Base-by-base conservation (phyloP, 805 yeast species). In the Saturnispora bothae region DNA sequence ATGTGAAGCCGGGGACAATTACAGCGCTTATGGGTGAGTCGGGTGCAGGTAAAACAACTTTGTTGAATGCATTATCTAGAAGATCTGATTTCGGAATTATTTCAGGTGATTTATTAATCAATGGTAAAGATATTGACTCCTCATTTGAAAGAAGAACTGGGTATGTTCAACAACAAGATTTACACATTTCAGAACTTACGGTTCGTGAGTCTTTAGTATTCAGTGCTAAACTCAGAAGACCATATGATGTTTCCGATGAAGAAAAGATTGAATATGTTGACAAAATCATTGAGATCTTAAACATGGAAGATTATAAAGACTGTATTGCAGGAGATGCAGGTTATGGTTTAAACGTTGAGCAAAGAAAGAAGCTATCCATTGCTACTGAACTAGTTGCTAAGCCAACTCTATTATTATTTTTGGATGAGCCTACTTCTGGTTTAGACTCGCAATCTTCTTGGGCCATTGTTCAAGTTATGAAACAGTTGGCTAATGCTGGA, bases 21-120 rank as follows among this genome's bases (percentile, higher is more conserved):
- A 73, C 78, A 17, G 79, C 80, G 2, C 55, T 73, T 31, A 73
- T 73, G 76, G 80, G 80, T 41, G 78, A 71, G 48, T 71, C 78
- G 2, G 80, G 80, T 46, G 79, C 79, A 15, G 80, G 79, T 49
- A 73, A 73, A 51, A 73, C 79, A 0, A 73, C 80, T 4, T 54
- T 73, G 36, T 59, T 73, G 42, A 73, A 73, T 48, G 67, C 68
- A 25, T 53, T 73, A 42, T 68, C 76, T 32, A 69, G 67, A 49
- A 60, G 80, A 50, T 59, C 65, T 30, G 68, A 68, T 34, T 58
- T 64, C 38, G 79, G 78, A 44, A 65, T 69, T 34, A 60, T 73
- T 20, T 68, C 76, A 9, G 78, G 79, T 45, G 75, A 67, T 43
- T 66, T 70, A 68, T 50, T 71, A 41, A 73, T 73, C 16, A 69